phyloP scores from a whole-genome alignment of 257 asterid species.

The Scutellaria baicalensis region DNA sequence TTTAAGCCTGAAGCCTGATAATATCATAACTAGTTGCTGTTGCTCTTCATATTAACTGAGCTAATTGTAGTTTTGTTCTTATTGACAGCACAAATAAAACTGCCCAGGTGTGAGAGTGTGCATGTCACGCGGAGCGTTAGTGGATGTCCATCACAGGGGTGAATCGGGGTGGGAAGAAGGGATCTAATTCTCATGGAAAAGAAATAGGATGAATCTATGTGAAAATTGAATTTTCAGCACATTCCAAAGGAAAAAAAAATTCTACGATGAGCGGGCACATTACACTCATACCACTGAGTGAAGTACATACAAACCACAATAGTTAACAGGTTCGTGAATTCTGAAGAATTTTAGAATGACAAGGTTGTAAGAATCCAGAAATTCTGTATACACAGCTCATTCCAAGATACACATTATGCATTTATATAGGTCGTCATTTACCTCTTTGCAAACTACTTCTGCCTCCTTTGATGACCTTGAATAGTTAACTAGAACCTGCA shows the following conservation, averaged over 20 bases:
- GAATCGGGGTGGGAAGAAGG: not conserved
- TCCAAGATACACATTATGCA: not conserved
- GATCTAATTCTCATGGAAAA: not conserved
- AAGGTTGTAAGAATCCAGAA: constrained; percentile 4
- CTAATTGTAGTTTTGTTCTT: not conserved
- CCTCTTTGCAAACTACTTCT: constrained; percentile 82
- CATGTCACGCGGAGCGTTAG: too few relatives aligned
- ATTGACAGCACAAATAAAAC: not conserved
- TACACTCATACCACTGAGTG: not conserved
- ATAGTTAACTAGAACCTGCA: constrained; percentile 90
- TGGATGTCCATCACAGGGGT: not conserved
- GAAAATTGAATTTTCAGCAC: not conserved
- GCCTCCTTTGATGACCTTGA: constrained; percentile 99
- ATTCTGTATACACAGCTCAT: not conserved
- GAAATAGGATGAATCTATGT: not conserved
- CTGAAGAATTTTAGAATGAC: not conserved
- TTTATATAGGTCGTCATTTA: constrained; percentile 19
- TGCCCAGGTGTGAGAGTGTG: not conserved
- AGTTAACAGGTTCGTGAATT: not conserved
- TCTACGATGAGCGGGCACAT: not conserved
- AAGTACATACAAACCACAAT: not conserved
- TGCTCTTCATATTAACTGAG: not conserved
- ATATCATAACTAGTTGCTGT: not conserved
- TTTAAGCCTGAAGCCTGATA: not conserved
- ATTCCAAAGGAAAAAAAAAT: not conserved